Conservation (phyloP, 169 alveolate genomes). For the Babesia bigemina region DNA sequence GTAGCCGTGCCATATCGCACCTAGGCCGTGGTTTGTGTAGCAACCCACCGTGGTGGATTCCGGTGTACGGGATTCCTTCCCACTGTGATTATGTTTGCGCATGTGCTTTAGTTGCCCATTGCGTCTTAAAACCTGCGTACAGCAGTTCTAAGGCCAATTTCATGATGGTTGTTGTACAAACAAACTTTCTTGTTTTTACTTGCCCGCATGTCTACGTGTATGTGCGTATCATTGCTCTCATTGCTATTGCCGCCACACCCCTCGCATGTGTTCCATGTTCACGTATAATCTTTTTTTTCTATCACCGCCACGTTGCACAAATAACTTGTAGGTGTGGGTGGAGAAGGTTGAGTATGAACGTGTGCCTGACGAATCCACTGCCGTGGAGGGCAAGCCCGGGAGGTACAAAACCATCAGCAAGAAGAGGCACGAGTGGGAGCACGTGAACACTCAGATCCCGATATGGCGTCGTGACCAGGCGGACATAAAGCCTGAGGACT, state of each 20-base stretch:
- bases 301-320: neutral
- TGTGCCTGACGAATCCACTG: slow-evolving; percentile 82
- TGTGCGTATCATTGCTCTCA: too few species aligned
- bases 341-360: slow-evolving; percentile 86
- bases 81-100: too few species aligned
- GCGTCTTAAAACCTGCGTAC: too few species aligned
- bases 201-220: too few species aligned
- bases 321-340: slow-evolving; percentile 74
- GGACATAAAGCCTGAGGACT: slow-evolving; percentile 92
- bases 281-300: neutral
- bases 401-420: slow-evolving; percentile 82
- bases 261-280: neutral
- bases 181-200: too few species aligned
- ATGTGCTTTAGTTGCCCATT: too few species aligned
- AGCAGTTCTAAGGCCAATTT: too few species aligned
- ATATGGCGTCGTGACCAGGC: slow-evolving; percentile 93
- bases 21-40: too few species aligned
- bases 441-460: slow-evolving; percentile 93
- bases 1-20: neutral
- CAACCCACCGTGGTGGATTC: too few species aligned
- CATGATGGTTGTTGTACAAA: too few species aligned
- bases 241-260: neutral
- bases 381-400: slow-evolving; percentile 78
- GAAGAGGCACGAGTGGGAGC: slow-evolving; percentile 85
- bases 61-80: too few species aligned